A percentile compares a stretch with the other conserved stretches of the same genome.
Conservation (phyloP, 1,139 yeast species). For the Scheffersomyces lignicola region DNA sequence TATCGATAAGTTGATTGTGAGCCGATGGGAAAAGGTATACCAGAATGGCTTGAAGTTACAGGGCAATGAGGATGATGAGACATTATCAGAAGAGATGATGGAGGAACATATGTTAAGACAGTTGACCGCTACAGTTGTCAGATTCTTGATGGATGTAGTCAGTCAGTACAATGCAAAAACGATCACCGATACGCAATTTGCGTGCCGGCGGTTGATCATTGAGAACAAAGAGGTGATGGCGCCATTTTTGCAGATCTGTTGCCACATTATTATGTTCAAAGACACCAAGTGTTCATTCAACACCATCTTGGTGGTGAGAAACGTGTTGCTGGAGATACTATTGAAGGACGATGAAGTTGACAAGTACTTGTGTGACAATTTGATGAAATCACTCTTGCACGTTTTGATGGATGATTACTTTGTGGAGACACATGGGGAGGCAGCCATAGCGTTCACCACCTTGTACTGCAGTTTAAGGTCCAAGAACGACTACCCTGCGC, state of each 20-base stretch:
- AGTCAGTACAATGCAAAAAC: conserved; percentile 63
- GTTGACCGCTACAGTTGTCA: conserved; percentile 88
- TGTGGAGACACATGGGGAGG: conserved; percentile 86
- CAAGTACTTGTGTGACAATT: conserved; percentile 63
- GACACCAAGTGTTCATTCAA: conserved; percentile 93
- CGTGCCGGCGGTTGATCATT: conserved; percentile 64
- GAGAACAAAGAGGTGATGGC: conserved; percentile 69
- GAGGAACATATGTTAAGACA: conserved; percentile 94
- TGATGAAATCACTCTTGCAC: conserved; percentile 46
- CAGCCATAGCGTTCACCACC: conserved; percentile 81
- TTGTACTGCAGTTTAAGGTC: conserved; percentile 73
- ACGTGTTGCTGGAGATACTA: conserved; percentile 65
- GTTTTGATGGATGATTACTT: conserved; percentile 76
- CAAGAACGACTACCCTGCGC: conserved; percentile 57
- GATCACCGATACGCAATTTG: conserved; percentile 58
- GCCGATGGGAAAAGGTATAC: conserved; percentile 75
- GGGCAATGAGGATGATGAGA: conserved; percentile 74
- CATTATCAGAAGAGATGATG: conserved; percentile 96
- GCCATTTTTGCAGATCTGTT: conserved; percentile 73
- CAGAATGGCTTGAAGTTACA: conserved; percentile 68
- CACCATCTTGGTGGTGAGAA: conserved; percentile 76
- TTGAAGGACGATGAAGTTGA: conserved; percentile 77
- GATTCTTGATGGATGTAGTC: conserved; percentile 83
- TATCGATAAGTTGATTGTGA: conserved; percentile 66
- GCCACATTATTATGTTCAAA: conserved; percentile 76